Evolutionary conservation across 257 asterid genomes (phyloP).

Genomic region (Plantago major): DNA sequence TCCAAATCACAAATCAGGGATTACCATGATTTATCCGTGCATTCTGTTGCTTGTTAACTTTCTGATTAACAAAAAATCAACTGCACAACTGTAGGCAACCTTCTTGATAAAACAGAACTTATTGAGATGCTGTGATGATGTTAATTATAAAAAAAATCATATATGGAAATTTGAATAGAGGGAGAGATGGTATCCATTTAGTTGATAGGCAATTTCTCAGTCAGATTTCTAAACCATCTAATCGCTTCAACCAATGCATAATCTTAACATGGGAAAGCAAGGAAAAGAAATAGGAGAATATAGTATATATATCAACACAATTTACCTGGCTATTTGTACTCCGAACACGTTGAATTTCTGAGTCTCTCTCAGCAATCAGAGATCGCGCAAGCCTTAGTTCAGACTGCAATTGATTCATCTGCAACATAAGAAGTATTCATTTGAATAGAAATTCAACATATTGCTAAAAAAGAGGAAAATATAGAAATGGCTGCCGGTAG

Average conservation of each 20-base stretch:
- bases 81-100: too few relatives aligned
- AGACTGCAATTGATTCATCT: conserved; percentile 95
- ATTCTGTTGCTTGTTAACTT: too few relatives aligned
- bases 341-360: conserved; percentile 73
- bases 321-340: conserved; percentile 78
- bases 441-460: not conserved
- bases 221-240: too few relatives aligned
- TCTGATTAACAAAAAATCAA: too few relatives aligned
- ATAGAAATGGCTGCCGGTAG: too few relatives aligned
- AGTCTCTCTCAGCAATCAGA: conserved; percentile 86
- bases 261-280: too few relatives aligned
- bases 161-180: not conserved
- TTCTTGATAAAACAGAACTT: too few relatives aligned
- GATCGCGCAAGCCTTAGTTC: conserved; percentile 91
- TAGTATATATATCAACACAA: not conserved
- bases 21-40: not conserved
- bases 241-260: too few relatives aligned
- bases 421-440: conserved; percentile 30
- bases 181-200: not conserved
- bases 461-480: not conserved
- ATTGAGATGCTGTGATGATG: too few relatives aligned
- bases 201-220: too few relatives aligned
- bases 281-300: too few relatives aligned
- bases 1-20: conserved; percentile 10
- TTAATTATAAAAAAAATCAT: too few relatives aligned